Base-by-base conservation (phyloP, 73 alveolate species). In the Paramecium tetraurelia region DNA sequence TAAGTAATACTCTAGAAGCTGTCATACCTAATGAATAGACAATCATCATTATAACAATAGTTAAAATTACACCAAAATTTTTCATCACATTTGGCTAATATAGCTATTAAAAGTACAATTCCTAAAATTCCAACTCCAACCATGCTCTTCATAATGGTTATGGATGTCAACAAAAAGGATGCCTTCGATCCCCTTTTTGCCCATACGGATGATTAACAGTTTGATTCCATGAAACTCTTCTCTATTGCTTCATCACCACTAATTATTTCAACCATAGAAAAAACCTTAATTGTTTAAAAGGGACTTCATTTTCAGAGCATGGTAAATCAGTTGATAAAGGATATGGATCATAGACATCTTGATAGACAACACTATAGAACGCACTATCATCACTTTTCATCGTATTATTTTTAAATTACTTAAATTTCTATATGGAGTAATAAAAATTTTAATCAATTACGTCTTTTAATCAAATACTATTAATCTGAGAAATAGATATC, bases 101-200 rank as follows among this genome's bases (percentile, higher is more conserved):
- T 43, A 20, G 4, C 3, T 3, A 24, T 16, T 20, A 1, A 35
- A 35, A 44, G 33, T 80, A 80, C 90, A 44, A 80, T 46, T 80
- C 90, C 90, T 80, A 80, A 48, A 14, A 80, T 80, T 48, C 90
- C 90, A n/a, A 80, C 90, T 18, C 90, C 90, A 41, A 80, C 75
- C 90, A 80, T 80, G 57, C 90, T 80, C 29, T 80, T 80, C 90
- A 80, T 80, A 11, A 80, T 46, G 3, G 90, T 80, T 20, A 80
- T 63, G 38, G 76, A 44, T 20, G 90, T 80, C 57, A 80, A 44
- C 7, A 80, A 12, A 48, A 80, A 80, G 4, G 90, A 80, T 10
- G 90, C 71, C 46, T 80, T 80, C 1, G 70, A n/a, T 40, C 57
- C 75, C 12, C 90, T 80, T 80, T 80, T 80, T 14, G 90, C 90